Evolutionary conservation across 305 asterid species (phyloP).

Genomic region (Fraxinus albicans): DNA sequence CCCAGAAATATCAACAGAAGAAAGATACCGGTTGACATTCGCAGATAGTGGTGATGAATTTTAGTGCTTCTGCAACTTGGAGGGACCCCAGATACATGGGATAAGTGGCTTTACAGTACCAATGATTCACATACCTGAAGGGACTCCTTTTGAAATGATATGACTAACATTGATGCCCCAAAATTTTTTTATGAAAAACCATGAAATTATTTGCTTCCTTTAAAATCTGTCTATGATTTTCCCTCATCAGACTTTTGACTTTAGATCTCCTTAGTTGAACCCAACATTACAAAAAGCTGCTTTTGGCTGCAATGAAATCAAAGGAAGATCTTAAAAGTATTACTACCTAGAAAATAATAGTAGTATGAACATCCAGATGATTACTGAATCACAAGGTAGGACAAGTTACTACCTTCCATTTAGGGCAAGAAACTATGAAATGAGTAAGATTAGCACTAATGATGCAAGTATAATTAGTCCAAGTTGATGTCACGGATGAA

Average conservation of each 20-base stretch:
- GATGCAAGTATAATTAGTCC: background rate
- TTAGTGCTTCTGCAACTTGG: constrained; percentile 44
- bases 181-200: background rate
- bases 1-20: constrained; percentile 27
- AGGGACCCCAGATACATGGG: constrained; percentile 31
- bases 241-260: background rate
- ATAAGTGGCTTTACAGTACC: constrained; percentile 23
- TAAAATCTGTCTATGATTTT: background rate
- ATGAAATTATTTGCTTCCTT: background rate
- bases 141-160: constrained; percentile 22
- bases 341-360: background rate
- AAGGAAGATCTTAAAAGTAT: background rate
- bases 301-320: background rate
- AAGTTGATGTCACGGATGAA: background rate
- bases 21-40: constrained; percentile 26
- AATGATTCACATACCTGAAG: constrained; percentile 22
- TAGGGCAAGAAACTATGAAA: background rate
- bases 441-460: background rate
- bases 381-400: background rate
- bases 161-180: constrained; percentile 19
- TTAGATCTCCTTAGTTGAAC: background rate
- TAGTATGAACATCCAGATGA: background rate
- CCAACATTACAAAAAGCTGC: background rate
- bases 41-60: constrained; percentile 14
- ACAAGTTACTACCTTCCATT: background rate